Evolutionary conservation across 2,329 filamentous ascomycete genomes (phyloP).

Genomic region (Pseudogymnoascus verrucosus): DNA sequence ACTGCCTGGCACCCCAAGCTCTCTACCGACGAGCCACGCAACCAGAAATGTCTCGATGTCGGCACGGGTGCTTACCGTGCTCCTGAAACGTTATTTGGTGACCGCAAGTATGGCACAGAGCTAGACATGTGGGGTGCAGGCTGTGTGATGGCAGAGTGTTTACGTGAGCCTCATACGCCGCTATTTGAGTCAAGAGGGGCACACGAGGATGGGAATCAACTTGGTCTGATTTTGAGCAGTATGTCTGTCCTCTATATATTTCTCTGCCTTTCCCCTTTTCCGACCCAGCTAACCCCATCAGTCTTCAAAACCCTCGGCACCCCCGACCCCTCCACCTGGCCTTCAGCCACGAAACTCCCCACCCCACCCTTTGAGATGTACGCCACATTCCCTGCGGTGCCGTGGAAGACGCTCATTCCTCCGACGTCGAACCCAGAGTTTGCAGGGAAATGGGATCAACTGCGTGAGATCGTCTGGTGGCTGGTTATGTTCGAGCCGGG

Average conservation of each 20-base stretch:
- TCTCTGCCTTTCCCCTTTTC: background rate
- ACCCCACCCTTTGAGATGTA: constrained; percentile 89
- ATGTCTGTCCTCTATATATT: background rate
- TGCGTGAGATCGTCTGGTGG: constrained; percentile 19
- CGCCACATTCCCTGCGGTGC: constrained; percentile 48
- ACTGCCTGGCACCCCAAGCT: constrained; percentile 70
- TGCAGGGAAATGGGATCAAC: background rate
- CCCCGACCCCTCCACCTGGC: constrained; percentile 73
- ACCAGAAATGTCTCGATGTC: constrained; percentile 79
- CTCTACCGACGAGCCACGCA: constrained; percentile 51
- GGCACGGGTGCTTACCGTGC: constrained; percentile 87
- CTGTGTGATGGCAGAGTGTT: constrained; percentile 72
- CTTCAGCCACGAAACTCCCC: constrained; percentile 59
- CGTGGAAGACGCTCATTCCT: background rate
- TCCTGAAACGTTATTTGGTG: constrained; percentile 83
- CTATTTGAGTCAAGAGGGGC: constrained; percentile 72
- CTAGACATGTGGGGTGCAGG: constrained; percentile 90
- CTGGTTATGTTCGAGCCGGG: background rate
- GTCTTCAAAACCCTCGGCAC: constrained; percentile 91
- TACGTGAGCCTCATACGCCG: constrained; percentile 43
- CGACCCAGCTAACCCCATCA: constrained; percentile 36
- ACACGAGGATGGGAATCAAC: constrained; percentile 78
- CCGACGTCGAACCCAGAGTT: background rate
- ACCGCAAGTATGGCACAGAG: constrained; percentile 59
- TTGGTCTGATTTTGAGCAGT: constrained; percentile 64